These are phyloP conservation scores for Coemansia sp. DNA, from an alignment of 192 early-diverging fungal genomes.

Conservation along the genomic window DNA sequence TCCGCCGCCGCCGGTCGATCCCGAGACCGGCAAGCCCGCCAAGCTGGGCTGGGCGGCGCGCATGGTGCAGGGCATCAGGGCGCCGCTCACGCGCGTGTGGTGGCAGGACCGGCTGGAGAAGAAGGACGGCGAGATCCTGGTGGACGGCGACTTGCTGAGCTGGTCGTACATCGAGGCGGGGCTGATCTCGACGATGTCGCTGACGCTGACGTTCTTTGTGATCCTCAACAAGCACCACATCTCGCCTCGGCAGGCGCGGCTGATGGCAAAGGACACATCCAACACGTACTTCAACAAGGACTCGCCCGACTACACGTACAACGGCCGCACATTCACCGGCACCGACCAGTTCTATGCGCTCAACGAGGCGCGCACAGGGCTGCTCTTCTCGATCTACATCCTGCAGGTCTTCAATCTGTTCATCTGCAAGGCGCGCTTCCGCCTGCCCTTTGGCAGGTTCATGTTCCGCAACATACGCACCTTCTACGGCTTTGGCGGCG, in stretches of 20 bases:
- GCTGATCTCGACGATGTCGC: slow-evolving; percentile 73
- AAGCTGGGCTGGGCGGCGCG: slow-evolving; percentile 24
- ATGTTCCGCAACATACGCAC: slow-evolving; percentile 77
- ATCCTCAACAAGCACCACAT: slow-evolving; percentile 69
- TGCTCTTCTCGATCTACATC: slow-evolving; percentile 68
- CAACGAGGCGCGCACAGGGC: slow-evolving; percentile 73
- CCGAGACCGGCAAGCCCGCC: slow-evolving; percentile 54
- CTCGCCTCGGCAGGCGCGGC: slow-evolving; percentile 60
- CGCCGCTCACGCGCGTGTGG: slow-evolving; percentile 58
- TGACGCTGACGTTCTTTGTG: slow-evolving; percentile 74
- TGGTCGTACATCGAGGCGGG: slow-evolving; percentile 91
- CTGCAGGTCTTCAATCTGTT: slow-evolving; percentile 95
- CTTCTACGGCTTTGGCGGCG: slow-evolving; percentile 71
- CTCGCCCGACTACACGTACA: slow-evolving; percentile 46
- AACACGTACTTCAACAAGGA: slow-evolving; percentile 54
- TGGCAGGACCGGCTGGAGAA: slow-evolving; percentile 68
- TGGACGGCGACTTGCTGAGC: slow-evolving; percentile 75
- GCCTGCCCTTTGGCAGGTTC: slow-evolving; percentile 75
- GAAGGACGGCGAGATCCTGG: slow-evolving; percentile 81
- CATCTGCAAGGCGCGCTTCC: slow-evolving; percentile 79
- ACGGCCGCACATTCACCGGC: slow-evolving; percentile 53
- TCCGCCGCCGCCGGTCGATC: slow-evolving; percentile 53
- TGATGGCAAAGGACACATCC: slow-evolving; percentile 56
- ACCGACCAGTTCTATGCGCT: slow-evolving; percentile 65
- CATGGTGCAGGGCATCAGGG: slow-evolving; percentile 31